Evolutionary conservation across 164 flowering plant genomes (phyloP).

Genomic region (Liquidambar formosana): DNA sequence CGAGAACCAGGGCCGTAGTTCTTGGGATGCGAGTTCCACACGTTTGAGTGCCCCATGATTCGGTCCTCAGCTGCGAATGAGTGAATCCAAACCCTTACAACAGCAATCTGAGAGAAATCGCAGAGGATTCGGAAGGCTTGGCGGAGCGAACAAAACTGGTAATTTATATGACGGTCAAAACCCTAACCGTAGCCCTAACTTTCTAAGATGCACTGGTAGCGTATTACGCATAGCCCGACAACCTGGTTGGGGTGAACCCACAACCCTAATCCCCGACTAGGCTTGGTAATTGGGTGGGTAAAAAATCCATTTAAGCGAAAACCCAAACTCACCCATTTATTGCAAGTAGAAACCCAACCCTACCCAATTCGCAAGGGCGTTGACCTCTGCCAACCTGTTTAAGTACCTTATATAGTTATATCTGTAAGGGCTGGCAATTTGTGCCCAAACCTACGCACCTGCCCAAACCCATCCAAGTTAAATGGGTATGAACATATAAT

Average conservation of each 20-base stretch:
- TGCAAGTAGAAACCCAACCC: no score
- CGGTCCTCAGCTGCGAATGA: not conserved
- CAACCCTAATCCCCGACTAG: no score
- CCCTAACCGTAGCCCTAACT: not conserved
- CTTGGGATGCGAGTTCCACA: constrained; percentile 71
- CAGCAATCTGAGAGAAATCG: not conserved
- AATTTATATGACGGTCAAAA: not conserved
- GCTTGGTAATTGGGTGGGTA: no score
- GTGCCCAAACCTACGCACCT: no score
- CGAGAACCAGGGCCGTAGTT: constrained; percentile 67
- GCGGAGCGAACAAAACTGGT: not conserved
- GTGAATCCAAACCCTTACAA: constrained; percentile 10
- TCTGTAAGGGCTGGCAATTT: no score
- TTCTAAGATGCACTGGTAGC: not conserved
- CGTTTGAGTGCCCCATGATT: constrained; percentile 58
- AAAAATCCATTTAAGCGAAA: no score
- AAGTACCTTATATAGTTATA: no score
- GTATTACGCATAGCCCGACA: not conserved
- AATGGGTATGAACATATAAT: no score
- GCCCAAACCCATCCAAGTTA: no score
- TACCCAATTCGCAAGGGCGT: no score
- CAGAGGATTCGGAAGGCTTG: not conserved
- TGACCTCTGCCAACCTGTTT: no score
- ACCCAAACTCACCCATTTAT: no score
- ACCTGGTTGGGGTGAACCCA: not conserved